Conservation (phyloP, 768 basidiomycete species). For the Polyporus arcularius region DNA sequence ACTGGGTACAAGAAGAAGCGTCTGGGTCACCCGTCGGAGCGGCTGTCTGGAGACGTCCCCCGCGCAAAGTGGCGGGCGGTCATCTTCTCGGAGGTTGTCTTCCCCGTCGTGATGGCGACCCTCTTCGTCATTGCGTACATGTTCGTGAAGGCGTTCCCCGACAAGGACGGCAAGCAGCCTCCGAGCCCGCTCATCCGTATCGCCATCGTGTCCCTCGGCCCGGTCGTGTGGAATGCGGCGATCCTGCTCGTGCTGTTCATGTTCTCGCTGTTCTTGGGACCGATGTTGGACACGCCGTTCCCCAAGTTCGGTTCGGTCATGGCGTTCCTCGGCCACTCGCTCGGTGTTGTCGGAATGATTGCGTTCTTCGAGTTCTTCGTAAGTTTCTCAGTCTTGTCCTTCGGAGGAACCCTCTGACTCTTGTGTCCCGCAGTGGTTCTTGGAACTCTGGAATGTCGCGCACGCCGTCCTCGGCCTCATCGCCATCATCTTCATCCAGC, state of each 20-base stretch:
- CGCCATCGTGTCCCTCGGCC: constrained; percentile 89
- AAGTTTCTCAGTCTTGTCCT: constrained; percentile 37
- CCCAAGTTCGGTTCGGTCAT: constrained; percentile 91
- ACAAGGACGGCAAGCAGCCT: constrained; percentile 56
- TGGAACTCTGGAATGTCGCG: constrained; percentile 88
- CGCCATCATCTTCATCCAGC: constrained; percentile 87
- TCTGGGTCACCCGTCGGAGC: constrained; percentile 95
- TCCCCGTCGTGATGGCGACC: constrained; percentile 82
- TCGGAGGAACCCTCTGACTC: too few relatives aligned
- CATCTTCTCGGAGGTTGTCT: constrained; percentile 82
- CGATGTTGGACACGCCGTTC: constrained; percentile 81
- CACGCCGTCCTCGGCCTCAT: constrained; percentile 95
- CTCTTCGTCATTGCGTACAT: constrained; percentile 88
- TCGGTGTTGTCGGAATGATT: constrained; percentile 83
- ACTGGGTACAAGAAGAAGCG: constrained; percentile 99
- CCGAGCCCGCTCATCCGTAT: constrained; percentile 91
- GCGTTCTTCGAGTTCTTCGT: constrained; percentile 97
- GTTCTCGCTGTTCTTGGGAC: constrained; percentile 88
- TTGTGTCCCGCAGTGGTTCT: constrained; percentile 72
- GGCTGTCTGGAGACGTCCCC: constrained; percentile 92
- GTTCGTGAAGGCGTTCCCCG: constrained; percentile 89
- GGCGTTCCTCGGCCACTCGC: constrained; percentile 84
- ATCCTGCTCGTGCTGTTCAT: constrained; percentile 87
- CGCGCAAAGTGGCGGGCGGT: constrained; percentile 92
- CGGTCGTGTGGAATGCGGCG: constrained; percentile 94